These are phyloP conservation scores for Pythium myriotylum DNA, from an alignment of 352 stramenopile species.

Conservation along the genomic window DNA sequence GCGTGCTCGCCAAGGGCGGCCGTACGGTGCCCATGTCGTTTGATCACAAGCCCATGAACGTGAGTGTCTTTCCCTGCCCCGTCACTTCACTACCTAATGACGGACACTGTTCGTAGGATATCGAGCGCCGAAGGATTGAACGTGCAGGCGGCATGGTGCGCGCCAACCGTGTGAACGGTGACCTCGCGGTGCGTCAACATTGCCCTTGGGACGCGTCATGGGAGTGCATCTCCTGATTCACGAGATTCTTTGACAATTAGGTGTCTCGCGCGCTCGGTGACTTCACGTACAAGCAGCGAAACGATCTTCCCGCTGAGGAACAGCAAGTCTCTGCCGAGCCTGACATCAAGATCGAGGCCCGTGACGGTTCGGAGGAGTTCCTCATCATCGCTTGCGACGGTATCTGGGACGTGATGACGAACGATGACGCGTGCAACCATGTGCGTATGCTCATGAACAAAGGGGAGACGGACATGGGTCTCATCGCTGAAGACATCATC, in stretches of 20 bases:
- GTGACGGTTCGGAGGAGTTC: constrained; percentile 89
- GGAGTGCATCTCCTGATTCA: too few relatives aligned
- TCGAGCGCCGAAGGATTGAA: constrained; percentile 68
- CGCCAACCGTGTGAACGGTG: constrained; percentile 81
- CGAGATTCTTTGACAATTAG: constrained; percentile 21
- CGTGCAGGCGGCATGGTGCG: constrained; percentile 71
- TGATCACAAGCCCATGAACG: constrained; percentile 93
- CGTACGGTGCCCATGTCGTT: constrained; percentile 77
- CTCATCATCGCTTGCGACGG: constrained; percentile 92
- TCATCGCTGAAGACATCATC: constrained; percentile 82
- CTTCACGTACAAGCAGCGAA: constrained; percentile 79
- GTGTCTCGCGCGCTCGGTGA: constrained; percentile 80
- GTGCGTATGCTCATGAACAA: constrained; percentile 76
- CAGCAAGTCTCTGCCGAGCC: constrained; percentile 89
- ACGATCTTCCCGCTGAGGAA: constrained; percentile 55
- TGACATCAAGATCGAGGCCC: constrained; percentile 82
- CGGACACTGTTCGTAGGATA: constrained; percentile 37
- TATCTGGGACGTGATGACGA: constrained; percentile 94
- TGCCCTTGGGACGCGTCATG: constrained; percentile 27
- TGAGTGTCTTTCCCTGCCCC: constrained; percentile 16
- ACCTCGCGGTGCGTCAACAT: constrained; percentile 64
- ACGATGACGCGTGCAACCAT: constrained; percentile 88
- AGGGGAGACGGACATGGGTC: constrained; percentile 63
- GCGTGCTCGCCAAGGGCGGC: constrained; percentile 59
- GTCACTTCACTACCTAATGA: not conserved